Evolutionary conservation across 2,329 filamentous ascomycete species (phyloP).

Genomic region (Aspergillus bombycis): DNA sequence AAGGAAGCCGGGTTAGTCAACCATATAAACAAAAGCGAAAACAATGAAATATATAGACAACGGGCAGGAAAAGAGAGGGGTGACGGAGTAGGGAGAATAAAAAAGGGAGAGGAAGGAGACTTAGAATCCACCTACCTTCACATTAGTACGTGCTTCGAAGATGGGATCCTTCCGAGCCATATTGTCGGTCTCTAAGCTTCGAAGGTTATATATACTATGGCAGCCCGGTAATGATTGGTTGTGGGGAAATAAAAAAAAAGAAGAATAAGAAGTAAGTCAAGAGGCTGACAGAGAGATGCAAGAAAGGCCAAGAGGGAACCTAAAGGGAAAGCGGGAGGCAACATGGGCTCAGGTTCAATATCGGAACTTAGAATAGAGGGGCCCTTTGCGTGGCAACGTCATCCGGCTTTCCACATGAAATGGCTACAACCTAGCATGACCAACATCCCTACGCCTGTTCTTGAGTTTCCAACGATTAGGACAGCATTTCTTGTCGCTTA

Average conservation of each 20-base stretch:
- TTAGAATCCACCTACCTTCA: slow-evolving; percentile 34
- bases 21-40: background rate
- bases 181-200: slow-evolving; percentile 15
- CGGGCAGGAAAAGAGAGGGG: background rate
- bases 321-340: slow-evolving; percentile 10
- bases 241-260: background rate
- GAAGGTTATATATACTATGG: background rate
- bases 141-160: slow-evolving; percentile 47
- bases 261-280: background rate
- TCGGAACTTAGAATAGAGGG: slow-evolving; percentile 14
- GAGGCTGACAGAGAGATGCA: background rate
- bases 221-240: background rate
- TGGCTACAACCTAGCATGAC: background rate
- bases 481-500: background rate
- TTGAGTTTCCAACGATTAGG: background rate
- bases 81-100: background rate
- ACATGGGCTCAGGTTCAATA: background rate
- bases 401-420: slow-evolving; percentile 10
- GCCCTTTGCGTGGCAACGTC: slow-evolving; percentile 25
- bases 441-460: background rate
- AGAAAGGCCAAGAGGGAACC: background rate
- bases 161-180: slow-evolving; percentile 47
- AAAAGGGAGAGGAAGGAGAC: background rate
- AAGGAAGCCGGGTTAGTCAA: background rate
- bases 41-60: background rate